phyloP scores from a whole-genome alignment of 768 basidiomycete genomes.

The Lentinus tigrinus region DNA sequence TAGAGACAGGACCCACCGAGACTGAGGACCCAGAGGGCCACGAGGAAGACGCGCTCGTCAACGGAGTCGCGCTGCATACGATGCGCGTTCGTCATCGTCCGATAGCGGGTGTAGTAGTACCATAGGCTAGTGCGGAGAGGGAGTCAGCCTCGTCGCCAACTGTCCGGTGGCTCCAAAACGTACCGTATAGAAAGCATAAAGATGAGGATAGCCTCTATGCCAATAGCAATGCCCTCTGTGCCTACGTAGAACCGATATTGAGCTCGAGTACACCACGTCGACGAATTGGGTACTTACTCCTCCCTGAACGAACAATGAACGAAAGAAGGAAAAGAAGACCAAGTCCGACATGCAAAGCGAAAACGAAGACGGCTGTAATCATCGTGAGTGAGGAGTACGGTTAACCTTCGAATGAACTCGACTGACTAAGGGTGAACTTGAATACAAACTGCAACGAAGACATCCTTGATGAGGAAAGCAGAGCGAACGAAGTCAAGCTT shows the following conservation, averaged over 20 bases:
- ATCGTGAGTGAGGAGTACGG: neutral
- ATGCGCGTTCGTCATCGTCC: neutral
- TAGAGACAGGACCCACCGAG: neutral
- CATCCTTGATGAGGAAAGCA: slow-evolving; percentile 4
- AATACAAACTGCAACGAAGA: slow-evolving; percentile 9
- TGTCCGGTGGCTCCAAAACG: neutral
- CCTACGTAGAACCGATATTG: neutral
- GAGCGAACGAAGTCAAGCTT: neutral
- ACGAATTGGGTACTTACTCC: neutral
- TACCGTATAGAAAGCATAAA: slow-evolving; percentile 7
- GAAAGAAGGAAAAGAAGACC: slow-evolving; percentile 9
- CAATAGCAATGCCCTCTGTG: slow-evolving; percentile 10
- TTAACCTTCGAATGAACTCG: too few species aligned
- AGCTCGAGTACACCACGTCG: neutral
- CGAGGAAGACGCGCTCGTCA: slow-evolving; percentile 8
- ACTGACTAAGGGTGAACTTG: slow-evolving; percentile 14
- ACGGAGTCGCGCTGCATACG: neutral
- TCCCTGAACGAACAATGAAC: slow-evolving; percentile 1
- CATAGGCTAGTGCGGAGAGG: neutral
- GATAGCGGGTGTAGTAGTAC: slow-evolving; percentile 11
- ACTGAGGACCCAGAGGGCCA: slow-evolving; percentile 3
- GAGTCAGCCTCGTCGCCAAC: neutral
- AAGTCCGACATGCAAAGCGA: slow-evolving; percentile 8
- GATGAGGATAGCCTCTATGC: slow-evolving; percentile 5
- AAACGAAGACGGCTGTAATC: slow-evolving; percentile 5